Evolutionary conservation across 2,329 filamentous ascomycete genomes (phyloP).

Genomic region (Leptoxyphium fumago): DNA sequence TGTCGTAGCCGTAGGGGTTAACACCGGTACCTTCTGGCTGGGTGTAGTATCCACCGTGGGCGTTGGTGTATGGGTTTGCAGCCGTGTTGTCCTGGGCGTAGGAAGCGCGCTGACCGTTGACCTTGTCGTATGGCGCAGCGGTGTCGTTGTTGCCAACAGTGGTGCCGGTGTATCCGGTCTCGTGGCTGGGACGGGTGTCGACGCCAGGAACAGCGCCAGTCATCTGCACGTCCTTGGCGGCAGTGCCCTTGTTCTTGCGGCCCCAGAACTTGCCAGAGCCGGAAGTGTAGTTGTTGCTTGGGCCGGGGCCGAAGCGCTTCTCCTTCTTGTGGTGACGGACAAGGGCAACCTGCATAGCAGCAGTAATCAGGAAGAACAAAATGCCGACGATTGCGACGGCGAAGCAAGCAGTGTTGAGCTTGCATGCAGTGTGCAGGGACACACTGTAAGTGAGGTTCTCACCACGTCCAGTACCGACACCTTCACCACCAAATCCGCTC

Average conservation of each 20-base stretch:
- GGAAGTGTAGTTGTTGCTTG: constrained; percentile 52
- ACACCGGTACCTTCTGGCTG: constrained; percentile 25
- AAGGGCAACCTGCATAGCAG: constrained; percentile 52
- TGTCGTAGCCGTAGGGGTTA: constrained; percentile 27
- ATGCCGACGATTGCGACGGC: constrained; percentile 65
- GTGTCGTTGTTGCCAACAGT: constrained; percentile 23
- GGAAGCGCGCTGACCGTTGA: constrained; percentile 12
- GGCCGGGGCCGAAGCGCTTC: constrained; percentile 54
- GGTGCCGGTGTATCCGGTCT: constrained; percentile 36
- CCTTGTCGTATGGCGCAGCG: constrained; percentile 10
- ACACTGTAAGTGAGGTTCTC: constrained; percentile 30
- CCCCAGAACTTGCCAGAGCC: constrained; percentile 36
- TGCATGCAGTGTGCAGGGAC: constrained; percentile 49
- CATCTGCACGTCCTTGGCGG: constrained; percentile 29
- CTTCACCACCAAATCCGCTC: constrained; percentile 34
- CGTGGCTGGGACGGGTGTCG: constrained; percentile 31
- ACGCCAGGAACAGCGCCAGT: constrained; percentile 18
- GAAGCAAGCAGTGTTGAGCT: constrained; percentile 61
- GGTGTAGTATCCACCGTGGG: constrained; percentile 30
- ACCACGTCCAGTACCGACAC: constrained; percentile 23
- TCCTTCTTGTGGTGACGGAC: constrained; percentile 58
- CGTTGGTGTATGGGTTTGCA: constrained; percentile 15
- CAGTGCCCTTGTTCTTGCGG: constrained; percentile 13
- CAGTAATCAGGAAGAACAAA: constrained; percentile 63
- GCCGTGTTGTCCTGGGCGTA: constrained; percentile 15